Base-by-base conservation (phyloP, 2,329 filamentous ascomycete species). In the Neonectria ditissima region DNA sequence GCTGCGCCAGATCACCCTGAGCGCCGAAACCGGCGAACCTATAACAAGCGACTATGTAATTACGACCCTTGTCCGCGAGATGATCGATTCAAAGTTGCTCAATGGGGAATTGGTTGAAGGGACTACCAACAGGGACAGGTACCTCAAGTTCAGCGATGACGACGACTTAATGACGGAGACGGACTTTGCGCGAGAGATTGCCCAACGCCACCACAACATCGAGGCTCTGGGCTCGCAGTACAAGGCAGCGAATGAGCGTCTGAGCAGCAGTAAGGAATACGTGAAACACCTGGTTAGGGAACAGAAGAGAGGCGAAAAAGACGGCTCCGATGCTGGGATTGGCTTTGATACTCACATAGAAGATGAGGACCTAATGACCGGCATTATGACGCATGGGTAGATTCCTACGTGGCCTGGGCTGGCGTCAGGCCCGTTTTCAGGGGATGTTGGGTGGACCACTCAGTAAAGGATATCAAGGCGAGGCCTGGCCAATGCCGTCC, bases 331-430 rank as follows among this genome's bases (percentile, higher is more conserved):
- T 54, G 71, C 74, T 3, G 71, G 75, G 3, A 61, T 79, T 26
- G 79, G 77, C 43, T 86, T 86, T 62, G 81, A 85, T 26, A 74
- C 78, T 13, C 78, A 82, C 53, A 78, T 87, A 39, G 86, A 88
- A 58, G 86, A 89, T n/a, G 87, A 89, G 73, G 87, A 89, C 66
- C 74, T 89, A 24, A 89, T 89, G 87, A 83, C 81, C 13, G 86
- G 81, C 18, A 74, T 80, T 32, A 59, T 71, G 56, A 62, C 68
- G 10, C 66, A 71, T 50, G 63, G 65, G 51, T 70, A 63, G 37
- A 50, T 39, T 51, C 14, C 43, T 52, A 26, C 26, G 34, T 11
- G n/a, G 18, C 9, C 47, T 32, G 28, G 7, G 24, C 6, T 26
- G 6, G 4, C 24, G 24, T 9, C 9, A 30, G 8, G 10, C 24